Percentiles rank a stretch among this genome's conserved stretches.
Conservation (phyloP, 1,139 yeast species). For the Scheffersomyces segobiensis region DNA sequence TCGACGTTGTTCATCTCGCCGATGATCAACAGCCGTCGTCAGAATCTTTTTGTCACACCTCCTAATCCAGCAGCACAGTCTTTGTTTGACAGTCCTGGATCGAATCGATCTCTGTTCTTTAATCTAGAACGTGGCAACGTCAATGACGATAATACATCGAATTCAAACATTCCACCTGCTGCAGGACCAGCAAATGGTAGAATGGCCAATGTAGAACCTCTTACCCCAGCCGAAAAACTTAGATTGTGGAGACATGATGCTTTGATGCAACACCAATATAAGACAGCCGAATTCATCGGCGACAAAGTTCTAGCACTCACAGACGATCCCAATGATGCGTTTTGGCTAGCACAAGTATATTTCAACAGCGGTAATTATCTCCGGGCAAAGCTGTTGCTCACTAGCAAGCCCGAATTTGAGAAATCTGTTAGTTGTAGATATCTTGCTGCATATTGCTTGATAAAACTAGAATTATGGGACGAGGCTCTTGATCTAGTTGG, state of each 20-base stretch:
- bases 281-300: slow-evolving; percentile 89
- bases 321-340: slow-evolving; percentile 88
- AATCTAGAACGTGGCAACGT: slow-evolving; percentile 26
- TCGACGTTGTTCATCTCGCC: slow-evolving; percentile 68
- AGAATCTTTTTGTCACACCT: slow-evolving; percentile 55
- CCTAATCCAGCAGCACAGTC: slow-evolving; percentile 47
- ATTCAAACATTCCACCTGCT: background rate
- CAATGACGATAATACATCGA: slow-evolving; percentile 10
- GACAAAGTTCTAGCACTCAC: slow-evolving; percentile 84
- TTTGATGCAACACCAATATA: slow-evolving; percentile 85
- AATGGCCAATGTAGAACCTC: slow-evolving; percentile 31
- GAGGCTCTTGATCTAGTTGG: slow-evolving; percentile 89
- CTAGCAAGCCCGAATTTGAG: slow-evolving; percentile 41
- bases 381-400: slow-evolving; percentile 69
- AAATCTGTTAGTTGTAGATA: slow-evolving; percentile 73
- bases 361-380: slow-evolving; percentile 73
- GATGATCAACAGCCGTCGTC: slow-evolving; percentile 46
- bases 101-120: slow-evolving; percentile 43
- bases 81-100: slow-evolving; percentile 46
- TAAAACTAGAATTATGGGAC: slow-evolving; percentile 78
- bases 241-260: slow-evolving; percentile 96
- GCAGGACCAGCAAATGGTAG: slow-evolving; percentile 11
- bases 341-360: slow-evolving; percentile 93
- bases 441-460: slow-evolving; percentile 72
- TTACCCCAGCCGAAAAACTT: slow-evolving; percentile 82